Conservation (phyloP, 1,284 basidiomycete species). For the Leccinum idahoense region DNA sequence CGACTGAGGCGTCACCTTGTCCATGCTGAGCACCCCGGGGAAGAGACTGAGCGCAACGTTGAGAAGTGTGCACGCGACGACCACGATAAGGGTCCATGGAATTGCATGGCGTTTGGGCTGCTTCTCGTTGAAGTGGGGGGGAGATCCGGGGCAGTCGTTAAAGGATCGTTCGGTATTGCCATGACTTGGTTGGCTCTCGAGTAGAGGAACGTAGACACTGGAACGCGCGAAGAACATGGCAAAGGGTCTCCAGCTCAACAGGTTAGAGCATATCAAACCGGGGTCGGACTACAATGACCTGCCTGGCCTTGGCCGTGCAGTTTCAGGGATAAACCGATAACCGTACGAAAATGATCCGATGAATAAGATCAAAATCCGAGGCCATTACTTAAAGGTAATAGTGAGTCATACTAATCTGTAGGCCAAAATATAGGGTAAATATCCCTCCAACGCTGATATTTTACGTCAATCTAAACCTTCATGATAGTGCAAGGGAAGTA, state of each 20-base stretch:
- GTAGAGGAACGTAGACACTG: conserved; percentile 7
- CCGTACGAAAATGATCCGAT: not conserved
- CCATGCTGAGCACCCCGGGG: conserved; percentile 1
- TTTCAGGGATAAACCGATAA: not conserved
- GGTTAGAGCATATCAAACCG: not conserved
- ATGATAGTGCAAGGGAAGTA: not conserved
- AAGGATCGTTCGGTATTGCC: not conserved
- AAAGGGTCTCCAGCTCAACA: not conserved
- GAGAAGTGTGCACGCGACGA: conserved; percentile 11
- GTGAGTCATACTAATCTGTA: no score
- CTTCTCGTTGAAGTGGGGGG: not conserved
- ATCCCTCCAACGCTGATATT: not conserved
- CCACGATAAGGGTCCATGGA: conserved; percentile 11
- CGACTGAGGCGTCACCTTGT: not conserved
- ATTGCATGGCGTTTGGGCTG: conserved; percentile 2
- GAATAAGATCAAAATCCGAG: not conserved
- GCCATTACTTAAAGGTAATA: no score
- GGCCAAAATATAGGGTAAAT: not conserved
- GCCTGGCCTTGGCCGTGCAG: not conserved
- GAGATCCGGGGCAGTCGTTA: not conserved
- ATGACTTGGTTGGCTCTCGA: not conserved
- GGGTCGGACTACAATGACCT: not conserved
- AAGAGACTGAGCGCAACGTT: conserved; percentile 13
- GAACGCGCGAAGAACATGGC: conserved; percentile 2
- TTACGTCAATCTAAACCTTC: not conserved